Evolutionary conservation across 2,329 filamentous ascomycete species (phyloP).

Genomic region (Dothistroma pini): DNA sequence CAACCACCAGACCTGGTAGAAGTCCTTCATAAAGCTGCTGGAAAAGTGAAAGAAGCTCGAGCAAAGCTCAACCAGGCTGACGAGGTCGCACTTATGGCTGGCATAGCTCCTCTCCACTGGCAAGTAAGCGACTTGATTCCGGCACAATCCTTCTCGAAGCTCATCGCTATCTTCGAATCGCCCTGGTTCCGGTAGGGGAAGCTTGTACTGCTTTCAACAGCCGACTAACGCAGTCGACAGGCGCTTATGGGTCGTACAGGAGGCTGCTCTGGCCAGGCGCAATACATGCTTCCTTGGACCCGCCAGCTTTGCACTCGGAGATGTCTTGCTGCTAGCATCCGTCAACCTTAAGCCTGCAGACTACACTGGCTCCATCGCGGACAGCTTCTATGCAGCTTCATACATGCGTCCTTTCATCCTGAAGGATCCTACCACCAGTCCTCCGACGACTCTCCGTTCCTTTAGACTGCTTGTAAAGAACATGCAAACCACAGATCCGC

Average conservation of each 20-base stretch:
- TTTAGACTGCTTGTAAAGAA: constrained; percentile 1
- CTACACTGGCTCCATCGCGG: not conserved
- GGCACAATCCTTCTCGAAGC: not conserved
- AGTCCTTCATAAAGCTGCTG: not conserved
- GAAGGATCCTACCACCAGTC: not conserved
- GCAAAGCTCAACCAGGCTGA: not conserved
- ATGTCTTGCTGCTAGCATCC: constrained; percentile 2
- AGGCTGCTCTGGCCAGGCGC: not conserved
- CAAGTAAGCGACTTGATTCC: not conserved
- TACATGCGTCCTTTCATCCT: constrained; percentile 1
- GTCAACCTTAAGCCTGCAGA: not conserved
- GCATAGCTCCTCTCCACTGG: not conserved
- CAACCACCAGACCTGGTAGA: not conserved
- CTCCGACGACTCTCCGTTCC: not conserved
- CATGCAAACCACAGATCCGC: constrained; percentile 2
- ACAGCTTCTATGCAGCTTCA: not conserved
- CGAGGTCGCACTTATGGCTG: not conserved
- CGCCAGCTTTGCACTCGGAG: not conserved
- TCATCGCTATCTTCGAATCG: not conserved
- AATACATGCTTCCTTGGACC: not conserved
- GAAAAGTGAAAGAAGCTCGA: not conserved
- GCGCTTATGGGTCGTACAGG: constrained; percentile 6
- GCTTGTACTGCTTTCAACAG: not conserved
- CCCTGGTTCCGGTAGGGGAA: constrained; percentile 5
- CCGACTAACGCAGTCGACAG: not conserved